These are phyloP conservation scores for Cryptosporidium ryanae DNA, from an alignment of 169 alveolate species.

Conservation along the genomic window DNA sequence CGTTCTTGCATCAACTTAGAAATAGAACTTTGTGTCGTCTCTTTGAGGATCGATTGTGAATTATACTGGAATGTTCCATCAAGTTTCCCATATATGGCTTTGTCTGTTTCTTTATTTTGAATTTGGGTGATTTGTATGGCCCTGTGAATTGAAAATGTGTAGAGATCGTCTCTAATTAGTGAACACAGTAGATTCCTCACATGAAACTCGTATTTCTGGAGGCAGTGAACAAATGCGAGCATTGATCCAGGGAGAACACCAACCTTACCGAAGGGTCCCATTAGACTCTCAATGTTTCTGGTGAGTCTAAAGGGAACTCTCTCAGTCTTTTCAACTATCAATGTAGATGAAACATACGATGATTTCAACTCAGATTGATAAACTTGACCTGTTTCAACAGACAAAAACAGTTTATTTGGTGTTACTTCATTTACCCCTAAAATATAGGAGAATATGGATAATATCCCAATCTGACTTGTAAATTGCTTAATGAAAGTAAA, in stretches of 20 bases:
- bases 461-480: slow-evolving; percentile 76
- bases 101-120: slow-evolving; percentile 1
- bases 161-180: slow-evolving; percentile 78
- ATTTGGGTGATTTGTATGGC: slow-evolving; percentile 46
- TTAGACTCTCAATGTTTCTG: slow-evolving; percentile 82
- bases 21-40: neutral
- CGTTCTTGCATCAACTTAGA: slow-evolving; percentile 60
- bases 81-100: neutral
- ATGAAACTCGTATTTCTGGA: slow-evolving; percentile 82
- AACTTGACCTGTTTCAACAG: slow-evolving; percentile 77
- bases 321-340: slow-evolving; percentile 58
- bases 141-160: slow-evolving; percentile 74
- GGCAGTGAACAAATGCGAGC: slow-evolving; percentile 81
- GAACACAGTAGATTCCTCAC: slow-evolving; percentile 79
- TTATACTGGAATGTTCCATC: neutral
- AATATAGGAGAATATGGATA: slow-evolving; percentile 73
- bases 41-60: neutral
- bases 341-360: slow-evolving; percentile 66
- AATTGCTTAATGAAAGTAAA: slow-evolving; percentile 76
- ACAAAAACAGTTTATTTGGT: slow-evolving; percentile 76
- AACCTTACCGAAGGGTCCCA: slow-evolving; percentile 85
- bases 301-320: slow-evolving; percentile 84
- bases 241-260: slow-evolving; percentile 87
- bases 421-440: slow-evolving; percentile 76
- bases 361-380: slow-evolving; percentile 78